These are phyloP conservation scores for Pyricularia sp. DNA, from an alignment of 2,329 filamentous ascomycete genomes.

Conservation along the genomic window DNA sequence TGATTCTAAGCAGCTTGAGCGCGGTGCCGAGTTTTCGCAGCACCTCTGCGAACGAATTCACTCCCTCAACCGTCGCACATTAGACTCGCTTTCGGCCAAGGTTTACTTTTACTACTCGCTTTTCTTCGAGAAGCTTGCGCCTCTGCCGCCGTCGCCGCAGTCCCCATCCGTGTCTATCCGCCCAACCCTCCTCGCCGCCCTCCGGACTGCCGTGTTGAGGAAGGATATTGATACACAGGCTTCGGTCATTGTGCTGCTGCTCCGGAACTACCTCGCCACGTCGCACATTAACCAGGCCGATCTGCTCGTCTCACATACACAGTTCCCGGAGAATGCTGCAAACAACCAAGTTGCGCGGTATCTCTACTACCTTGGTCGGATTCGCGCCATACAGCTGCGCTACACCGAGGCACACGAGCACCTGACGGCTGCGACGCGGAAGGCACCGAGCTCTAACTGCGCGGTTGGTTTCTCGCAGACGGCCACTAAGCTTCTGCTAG, in stretches of 20 bases:
- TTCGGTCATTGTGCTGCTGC: constrained; percentile 85
- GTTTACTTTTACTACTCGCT: constrained; percentile 97
- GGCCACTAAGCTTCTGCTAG: constrained; percentile 89
- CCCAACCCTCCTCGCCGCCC: constrained; percentile 74
- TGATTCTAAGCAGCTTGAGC: constrained; percentile 72
- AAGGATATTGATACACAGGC: constrained; percentile 98
- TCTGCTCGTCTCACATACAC: constrained; percentile 87
- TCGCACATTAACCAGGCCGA: constrained; percentile 97
- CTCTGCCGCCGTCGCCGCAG: constrained; percentile 78
- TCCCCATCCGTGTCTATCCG: constrained; percentile 82
- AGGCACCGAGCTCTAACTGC: constrained; percentile 81
- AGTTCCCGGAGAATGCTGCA: constrained; percentile 86
- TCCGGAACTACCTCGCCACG: constrained; percentile 92
- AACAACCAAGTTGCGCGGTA: constrained; percentile 98
- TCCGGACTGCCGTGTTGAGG: constrained; percentile 89
- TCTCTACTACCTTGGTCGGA: constrained; percentile 93
- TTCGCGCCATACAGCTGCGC: constrained; percentile 89
- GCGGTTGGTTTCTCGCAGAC: constrained; percentile 94
- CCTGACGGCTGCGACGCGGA: constrained; percentile 84
- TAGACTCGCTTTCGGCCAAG: constrained; percentile 89
- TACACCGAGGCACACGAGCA: constrained; percentile 97
- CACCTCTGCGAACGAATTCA: constrained; percentile 79
- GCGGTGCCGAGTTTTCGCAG: constrained; percentile 76
- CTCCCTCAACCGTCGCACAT: constrained; percentile 80
- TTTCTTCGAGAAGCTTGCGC: constrained; percentile 85